Conservation (phyloP, 768 basidiomycete genomes). For the Baorangia bicolor region DNA sequence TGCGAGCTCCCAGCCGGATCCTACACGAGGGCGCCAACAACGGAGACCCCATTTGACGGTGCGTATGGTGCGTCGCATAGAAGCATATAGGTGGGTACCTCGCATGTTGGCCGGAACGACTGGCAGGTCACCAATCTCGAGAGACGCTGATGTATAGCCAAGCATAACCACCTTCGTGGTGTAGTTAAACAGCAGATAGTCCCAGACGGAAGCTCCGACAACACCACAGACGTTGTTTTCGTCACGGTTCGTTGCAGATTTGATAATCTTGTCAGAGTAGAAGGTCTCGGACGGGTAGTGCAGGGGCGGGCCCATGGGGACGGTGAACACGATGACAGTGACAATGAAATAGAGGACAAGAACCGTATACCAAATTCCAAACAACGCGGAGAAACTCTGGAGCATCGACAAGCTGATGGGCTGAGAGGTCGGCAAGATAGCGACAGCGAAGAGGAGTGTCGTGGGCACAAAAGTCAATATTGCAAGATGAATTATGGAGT, state of each 20-base stretch:
- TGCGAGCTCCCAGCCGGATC: constrained; percentile 62
- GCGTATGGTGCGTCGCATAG: constrained; percentile 60
- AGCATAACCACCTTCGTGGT: constrained; percentile 86
- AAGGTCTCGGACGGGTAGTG: constrained; percentile 72
- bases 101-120: constrained; percentile 77
- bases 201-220: constrained; percentile 45
- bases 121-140: constrained; percentile 88
- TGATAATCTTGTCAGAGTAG: constrained; percentile 70
- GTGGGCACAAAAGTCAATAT: constrained; percentile 50
- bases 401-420: constrained; percentile 34
- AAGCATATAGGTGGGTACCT: constrained; percentile 56
- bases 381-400: constrained; percentile 19
- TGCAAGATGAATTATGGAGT: constrained; percentile 61
- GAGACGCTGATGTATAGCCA: constrained; percentile 66
- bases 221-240: constrained; percentile 71
- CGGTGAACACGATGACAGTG: constrained; percentile 43
- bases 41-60: constrained; percentile 50
- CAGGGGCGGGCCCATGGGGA: constrained; percentile 71
- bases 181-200: constrained; percentile 74
- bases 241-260: constrained; percentile 57
- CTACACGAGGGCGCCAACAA: constrained; percentile 57
- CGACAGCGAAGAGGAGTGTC: constrained; percentile 42
- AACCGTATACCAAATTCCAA: constrained; percentile 51
- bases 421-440: constrained; percentile 55
- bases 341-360: constrained; percentile 50